A percentile compares a stretch with the other conserved stretches of the same genome.
These are phyloP conservation scores for Nigrospora osmanthi DNA, from an alignment of 2,329 filamentous ascomycete genomes.

Conservation along the genomic window DNA sequence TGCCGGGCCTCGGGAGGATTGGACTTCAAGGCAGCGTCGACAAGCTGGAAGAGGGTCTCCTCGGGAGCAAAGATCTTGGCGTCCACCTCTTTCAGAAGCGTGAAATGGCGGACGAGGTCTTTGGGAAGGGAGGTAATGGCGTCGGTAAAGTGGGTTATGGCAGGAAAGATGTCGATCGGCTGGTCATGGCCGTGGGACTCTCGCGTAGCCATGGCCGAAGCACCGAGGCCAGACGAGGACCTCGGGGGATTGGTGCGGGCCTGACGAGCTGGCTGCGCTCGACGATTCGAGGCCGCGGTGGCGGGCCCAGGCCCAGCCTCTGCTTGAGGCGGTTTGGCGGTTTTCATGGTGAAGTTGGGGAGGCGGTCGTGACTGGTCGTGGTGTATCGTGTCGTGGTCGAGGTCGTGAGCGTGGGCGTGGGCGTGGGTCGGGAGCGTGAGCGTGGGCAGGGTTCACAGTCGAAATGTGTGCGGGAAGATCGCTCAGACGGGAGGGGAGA, in stretches of 20 bases:
- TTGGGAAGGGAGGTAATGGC: slow-evolving; percentile 86
- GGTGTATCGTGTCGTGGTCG: too few species aligned
- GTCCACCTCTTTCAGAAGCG: slow-evolving; percentile 93
- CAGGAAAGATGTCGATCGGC: slow-evolving; percentile 60
- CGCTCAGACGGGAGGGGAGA: too few species aligned
- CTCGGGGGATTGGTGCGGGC: slow-evolving; percentile 57
- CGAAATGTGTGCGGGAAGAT: too few species aligned
- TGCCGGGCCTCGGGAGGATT: slow-evolving; percentile 37
- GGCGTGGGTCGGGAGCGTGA: too few species aligned
- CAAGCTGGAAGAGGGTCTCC: slow-evolving; percentile 69
- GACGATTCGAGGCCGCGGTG: slow-evolving; percentile 41
- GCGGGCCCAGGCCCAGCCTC: slow-evolving; percentile 21
- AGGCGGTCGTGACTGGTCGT: too few species aligned
- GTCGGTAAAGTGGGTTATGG: slow-evolving; percentile 74
- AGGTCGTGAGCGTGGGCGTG: too few species aligned
- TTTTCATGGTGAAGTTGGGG: slow-evolving; percentile 38
- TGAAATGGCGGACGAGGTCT: slow-evolving; percentile 93
- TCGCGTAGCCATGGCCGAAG: slow-evolving; percentile 33
- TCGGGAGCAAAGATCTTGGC: slow-evolving; percentile 90
- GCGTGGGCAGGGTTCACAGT: too few species aligned
- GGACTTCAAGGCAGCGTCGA: slow-evolving; percentile 54
- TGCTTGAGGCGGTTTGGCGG: slow-evolving; percentile 36
- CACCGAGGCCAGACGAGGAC: slow-evolving; percentile 35
- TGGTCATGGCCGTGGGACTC: slow-evolving; percentile 43
- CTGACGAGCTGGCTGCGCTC: slow-evolving; percentile 58